Conservation (phyloP, 768 basidiomycete genomes). For the Agaricus bisporus region DNA sequence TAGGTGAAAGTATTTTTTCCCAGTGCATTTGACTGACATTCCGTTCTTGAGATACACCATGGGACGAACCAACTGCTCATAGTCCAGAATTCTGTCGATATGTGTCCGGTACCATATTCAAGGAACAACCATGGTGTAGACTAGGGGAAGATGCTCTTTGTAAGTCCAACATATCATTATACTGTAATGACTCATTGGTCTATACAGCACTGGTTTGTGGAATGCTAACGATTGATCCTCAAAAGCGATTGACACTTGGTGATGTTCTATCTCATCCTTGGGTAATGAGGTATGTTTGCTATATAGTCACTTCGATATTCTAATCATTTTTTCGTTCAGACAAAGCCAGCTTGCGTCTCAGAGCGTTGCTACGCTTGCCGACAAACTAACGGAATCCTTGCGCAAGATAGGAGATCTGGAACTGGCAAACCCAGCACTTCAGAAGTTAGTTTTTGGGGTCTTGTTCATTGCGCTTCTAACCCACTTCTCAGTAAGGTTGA, state of each 20-base stretch:
- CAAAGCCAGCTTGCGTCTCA: constrained; percentile 63
- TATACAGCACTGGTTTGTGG: constrained; percentile 65
- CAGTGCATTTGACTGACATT: neutral
- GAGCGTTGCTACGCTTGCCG: constrained; percentile 50
- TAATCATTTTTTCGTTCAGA: constrained; percentile 24
- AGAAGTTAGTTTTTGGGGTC: constrained; percentile 15
- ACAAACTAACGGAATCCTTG: constrained; percentile 64
- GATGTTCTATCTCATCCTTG: constrained; percentile 55
- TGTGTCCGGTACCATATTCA: constrained; percentile 64
- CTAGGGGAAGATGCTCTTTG: constrained; percentile 55
- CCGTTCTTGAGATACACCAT: constrained; percentile 70
- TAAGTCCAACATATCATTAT: constrained; percentile 27
- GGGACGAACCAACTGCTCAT: constrained; percentile 86
- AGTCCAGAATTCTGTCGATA: constrained; percentile 81
- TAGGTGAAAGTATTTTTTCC: constrained; percentile 30
- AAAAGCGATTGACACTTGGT: constrained; percentile 56
- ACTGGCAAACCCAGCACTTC: constrained; percentile 54
- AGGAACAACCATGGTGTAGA: constrained; percentile 74
- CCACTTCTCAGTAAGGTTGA: constrained; percentile 26
- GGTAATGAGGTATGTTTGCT: constrained; percentile 52
- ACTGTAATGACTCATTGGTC: neutral
- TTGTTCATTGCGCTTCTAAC: neutral
- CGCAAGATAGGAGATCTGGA: constrained; percentile 69
- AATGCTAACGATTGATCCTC: constrained; percentile 68
- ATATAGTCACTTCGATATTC: no score